Evolutionary conservation across 2,329 filamentous ascomycete genomes (phyloP).

Genomic region (Aspergillus sp.): DNA sequence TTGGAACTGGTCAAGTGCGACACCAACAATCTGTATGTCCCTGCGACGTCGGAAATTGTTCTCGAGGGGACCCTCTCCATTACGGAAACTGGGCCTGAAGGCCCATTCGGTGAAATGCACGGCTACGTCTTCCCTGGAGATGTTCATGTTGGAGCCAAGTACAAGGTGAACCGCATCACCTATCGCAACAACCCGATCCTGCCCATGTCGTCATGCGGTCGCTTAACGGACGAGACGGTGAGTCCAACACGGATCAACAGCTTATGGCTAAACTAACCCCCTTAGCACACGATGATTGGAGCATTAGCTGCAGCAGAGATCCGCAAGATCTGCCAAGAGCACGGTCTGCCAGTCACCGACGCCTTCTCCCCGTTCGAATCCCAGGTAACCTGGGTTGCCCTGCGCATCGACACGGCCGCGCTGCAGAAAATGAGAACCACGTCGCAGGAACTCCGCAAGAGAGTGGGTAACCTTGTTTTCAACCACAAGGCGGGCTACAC

Average conservation of each 20-base stretch:
- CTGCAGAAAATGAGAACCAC: constrained; percentile 56
- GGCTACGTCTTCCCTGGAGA: constrained; percentile 48
- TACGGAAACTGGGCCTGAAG: constrained; percentile 45
- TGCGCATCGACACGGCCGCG: constrained; percentile 59
- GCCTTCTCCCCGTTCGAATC: constrained; percentile 47
- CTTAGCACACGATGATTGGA: constrained; percentile 40
- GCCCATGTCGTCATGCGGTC: constrained; percentile 45
- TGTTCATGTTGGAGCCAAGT: constrained; percentile 38
- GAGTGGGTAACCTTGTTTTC: constrained; percentile 45
- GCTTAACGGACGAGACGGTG: constrained; percentile 47
- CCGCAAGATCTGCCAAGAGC: constrained; percentile 32
- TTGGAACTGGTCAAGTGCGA: constrained; percentile 54
- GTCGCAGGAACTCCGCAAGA: constrained; percentile 37
- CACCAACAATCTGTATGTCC: constrained; percentile 50
- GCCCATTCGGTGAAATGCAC: constrained; percentile 52
- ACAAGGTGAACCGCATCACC: constrained; percentile 49
- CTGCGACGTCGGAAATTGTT: constrained; percentile 52
- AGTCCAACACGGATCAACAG: constrained; percentile 1
- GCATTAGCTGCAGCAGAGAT: constrained; percentile 47
- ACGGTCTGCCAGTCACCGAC: constrained; percentile 45
- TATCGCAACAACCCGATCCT: constrained; percentile 50
- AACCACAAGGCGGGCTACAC: constrained; percentile 42
- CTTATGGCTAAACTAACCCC: neutral
- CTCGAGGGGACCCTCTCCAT: constrained; percentile 51
- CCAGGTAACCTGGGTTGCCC: constrained; percentile 49